phyloP scores from a whole-genome alignment of 345 rosid genomes.

The Reutealis trisperma region DNA sequence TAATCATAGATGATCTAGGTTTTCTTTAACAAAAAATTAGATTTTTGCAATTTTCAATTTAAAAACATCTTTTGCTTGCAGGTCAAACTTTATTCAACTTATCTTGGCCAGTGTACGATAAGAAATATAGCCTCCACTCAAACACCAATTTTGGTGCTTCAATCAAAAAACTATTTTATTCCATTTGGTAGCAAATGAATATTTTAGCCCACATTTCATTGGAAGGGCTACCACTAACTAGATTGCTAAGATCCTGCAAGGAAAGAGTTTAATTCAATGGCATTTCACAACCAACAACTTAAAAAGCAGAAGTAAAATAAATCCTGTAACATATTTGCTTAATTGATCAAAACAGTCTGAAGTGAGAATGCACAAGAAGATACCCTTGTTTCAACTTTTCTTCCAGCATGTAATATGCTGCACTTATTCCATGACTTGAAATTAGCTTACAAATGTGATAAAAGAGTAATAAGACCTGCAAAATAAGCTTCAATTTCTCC shows the following conservation, averaged over 20 bases:
- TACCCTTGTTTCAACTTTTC: slow-evolving; percentile 90
- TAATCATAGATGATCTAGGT: not conserved
- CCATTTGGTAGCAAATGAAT: not conserved
- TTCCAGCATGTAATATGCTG: slow-evolving; percentile 94
- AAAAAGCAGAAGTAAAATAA: not conserved
- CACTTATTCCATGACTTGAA: slow-evolving; percentile 93
- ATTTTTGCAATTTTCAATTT: not conserved
- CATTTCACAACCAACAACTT: not conserved
- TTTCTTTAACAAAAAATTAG: not conserved
- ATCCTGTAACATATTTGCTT: slow-evolving; percentile 2
- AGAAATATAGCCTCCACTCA: not conserved
- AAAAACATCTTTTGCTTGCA: slow-evolving; percentile 7
- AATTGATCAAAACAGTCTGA: slow-evolving; percentile 11
- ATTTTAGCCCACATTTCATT: not conserved
- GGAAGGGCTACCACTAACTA: not conserved
- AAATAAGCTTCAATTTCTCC: slow-evolving; percentile 81
- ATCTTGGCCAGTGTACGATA: not conserved
- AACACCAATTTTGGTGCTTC: slow-evolving; percentile 5
- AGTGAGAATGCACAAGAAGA: slow-evolving; percentile 27
- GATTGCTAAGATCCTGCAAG: not conserved
- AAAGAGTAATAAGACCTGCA: slow-evolving; percentile 81
- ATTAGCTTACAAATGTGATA: slow-evolving; percentile 89
- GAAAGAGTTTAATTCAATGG: not conserved
- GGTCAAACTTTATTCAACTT: not conserved
- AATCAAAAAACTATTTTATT: not conserved